phyloP scores from a whole-genome alignment of 169 alveolate genomes.

The Cystoisospora suis region DNA sequence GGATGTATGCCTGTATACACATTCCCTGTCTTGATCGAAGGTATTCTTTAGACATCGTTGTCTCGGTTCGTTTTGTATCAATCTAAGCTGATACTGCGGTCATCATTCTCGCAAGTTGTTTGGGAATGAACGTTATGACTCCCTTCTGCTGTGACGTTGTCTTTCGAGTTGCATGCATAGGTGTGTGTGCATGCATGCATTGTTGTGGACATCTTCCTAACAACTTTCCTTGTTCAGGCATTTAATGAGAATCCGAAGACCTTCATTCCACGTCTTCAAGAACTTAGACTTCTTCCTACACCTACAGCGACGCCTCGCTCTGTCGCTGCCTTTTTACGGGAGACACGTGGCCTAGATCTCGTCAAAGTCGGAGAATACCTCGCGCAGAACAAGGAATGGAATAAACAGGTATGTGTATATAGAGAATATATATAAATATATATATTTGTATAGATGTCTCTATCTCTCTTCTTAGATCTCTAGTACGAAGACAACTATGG shows the following conservation, averaged over 20 bases:
- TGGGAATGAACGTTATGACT: too few species aligned
- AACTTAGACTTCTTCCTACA: slow-evolving; percentile 51
- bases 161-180: neutral
- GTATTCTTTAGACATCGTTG: too few species aligned
- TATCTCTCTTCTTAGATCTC: neutral
- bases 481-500: neutral
- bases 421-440: neutral
- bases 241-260: slow-evolving; percentile 49
- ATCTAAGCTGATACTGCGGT: too few species aligned
- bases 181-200: neutral
- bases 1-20: too few species aligned
- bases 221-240: too few species aligned
- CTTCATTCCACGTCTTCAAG: slow-evolving; percentile 38
- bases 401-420: slow-evolving; percentile 32
- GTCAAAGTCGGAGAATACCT: slow-evolving; percentile 50
- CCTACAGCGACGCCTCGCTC: slow-evolving; percentile 64
- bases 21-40: too few species aligned
- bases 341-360: slow-evolving; percentile 54
- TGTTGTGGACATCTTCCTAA: neutral
- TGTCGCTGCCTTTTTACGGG: slow-evolving; percentile 54
- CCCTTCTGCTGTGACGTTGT: too few species aligned
- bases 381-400: slow-evolving; percentile 45
- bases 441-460: neutral
- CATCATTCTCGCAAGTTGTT: too few species aligned
- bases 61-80: too few species aligned